A percentile compares a stretch with the other conserved stretches of the same genome.
Conservation (phyloP, 345 rosid genomes). For the Populus simonii region DNA sequence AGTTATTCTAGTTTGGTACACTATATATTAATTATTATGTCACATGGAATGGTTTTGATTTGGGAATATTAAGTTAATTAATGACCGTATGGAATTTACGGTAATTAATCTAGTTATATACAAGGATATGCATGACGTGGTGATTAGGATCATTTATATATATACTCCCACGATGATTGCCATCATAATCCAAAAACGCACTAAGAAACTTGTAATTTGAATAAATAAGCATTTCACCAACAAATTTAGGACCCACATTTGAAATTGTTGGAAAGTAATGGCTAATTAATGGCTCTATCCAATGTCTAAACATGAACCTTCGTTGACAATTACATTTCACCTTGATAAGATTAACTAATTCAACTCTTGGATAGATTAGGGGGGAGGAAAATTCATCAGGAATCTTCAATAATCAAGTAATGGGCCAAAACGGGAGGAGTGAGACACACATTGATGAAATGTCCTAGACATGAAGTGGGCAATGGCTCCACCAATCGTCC, state of each 20-base stretch:
- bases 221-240: neutral
- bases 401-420: conserved; percentile 13
- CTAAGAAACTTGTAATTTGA: neutral
- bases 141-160: neutral
- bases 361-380: neutral
- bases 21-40: neutral
- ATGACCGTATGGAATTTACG: neutral
- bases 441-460: conserved; percentile 13
- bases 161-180: neutral
- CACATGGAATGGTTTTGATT: neutral
- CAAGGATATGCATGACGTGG: neutral
- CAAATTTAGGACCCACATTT: neutral
- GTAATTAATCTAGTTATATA: neutral
- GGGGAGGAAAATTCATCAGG: neutral
- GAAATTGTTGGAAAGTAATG: neutral
- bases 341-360: neutral
- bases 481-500: conserved; percentile 21
- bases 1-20: neutral
- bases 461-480: conserved; percentile 17
- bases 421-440: conserved; percentile 1
- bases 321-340: neutral
- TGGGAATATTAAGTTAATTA: neutral
- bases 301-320: neutral
- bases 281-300: neutral
- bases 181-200: conserved; percentile 10